Base-by-base conservation (phyloP, 2,329 filamentous ascomycete genomes). In the Madurella mycetomatis region DNA sequence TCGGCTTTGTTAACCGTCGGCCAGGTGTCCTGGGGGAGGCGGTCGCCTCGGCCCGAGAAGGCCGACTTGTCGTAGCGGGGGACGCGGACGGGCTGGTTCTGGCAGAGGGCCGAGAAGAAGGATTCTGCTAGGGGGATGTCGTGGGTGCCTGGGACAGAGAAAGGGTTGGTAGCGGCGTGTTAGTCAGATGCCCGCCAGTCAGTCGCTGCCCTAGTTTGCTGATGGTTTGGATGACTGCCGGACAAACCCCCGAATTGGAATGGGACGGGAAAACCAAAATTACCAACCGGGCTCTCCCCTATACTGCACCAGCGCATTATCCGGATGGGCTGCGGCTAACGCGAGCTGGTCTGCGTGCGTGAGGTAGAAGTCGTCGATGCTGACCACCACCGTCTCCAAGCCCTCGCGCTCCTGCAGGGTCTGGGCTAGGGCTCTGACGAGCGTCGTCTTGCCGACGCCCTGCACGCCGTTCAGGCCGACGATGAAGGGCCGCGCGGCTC, bases 401-500 rank as follows among this genome's bases (percentile, higher is more conserved):
- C 78, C 78, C 65, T 85, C 76, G 31, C 72, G 64, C 13, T 75
- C 69, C 45, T 80, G 76, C 39, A 92, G 80, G 13, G 80, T 82
- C 17, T 76, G 68, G 60, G 83, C 79, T 42, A 95, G 80, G 4
- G 81, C 77, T 39, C 78, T 78, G 39, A 92, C 91, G 64, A 96
- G 80, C 12, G 92, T 95, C 3, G 92, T 95, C 75, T 97, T 96
- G 62, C 92, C 92, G 39, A 89, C 87, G 57, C 92, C 92, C 73
- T 96, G 92, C 30, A 96, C 84, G 57, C 92, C 92, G 64, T 95
- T 95, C 64, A 97, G 80, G 45, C 91, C 92, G 59, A 96, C 79
- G 68, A 96, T 83, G 70, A 96, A 88, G 30, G 91, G 90, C 17
- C 79, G 80, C 65, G 67, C 58, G 40, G 66, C 66, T 40, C 64